A percentile compares a stretch with the other conserved stretches of the same genome.
These are phyloP conservation scores for Clarireedia paspali DNA, from an alignment of 2,329 filamentous ascomycete genomes.

Conservation along the genomic window DNA sequence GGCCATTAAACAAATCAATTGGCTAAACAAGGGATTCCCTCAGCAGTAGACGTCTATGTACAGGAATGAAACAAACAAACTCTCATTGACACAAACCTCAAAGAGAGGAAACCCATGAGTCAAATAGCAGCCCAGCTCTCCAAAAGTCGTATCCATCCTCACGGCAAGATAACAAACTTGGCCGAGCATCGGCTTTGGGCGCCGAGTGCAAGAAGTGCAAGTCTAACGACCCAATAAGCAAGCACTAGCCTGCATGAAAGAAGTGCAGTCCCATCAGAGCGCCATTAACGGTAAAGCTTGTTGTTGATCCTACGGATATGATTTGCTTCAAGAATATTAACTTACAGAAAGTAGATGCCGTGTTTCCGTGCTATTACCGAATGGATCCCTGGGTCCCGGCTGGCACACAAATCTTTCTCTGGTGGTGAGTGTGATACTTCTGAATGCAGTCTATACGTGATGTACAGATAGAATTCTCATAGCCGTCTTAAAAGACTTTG, in stretches of 20 bases:
- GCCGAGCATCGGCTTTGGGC: not conserved
- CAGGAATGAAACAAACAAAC: not conserved
- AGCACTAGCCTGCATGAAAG: too few relatives aligned
- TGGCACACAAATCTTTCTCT: not conserved
- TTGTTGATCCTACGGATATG: too few relatives aligned
- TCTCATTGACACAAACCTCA: too few relatives aligned
- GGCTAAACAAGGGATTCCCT: not conserved
- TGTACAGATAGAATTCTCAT: too few relatives aligned
- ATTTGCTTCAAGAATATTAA: not conserved
- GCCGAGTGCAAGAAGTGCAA: not conserved
- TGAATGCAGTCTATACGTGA: too few relatives aligned
- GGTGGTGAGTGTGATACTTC: too few relatives aligned
- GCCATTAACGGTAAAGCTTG: too few relatives aligned
- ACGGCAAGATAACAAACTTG: not conserved
- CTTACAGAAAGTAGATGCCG: not conserved
- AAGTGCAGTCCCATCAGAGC: too few relatives aligned
- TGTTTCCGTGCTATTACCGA: not conserved
- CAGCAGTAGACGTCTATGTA: not conserved
- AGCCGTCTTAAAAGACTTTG: too few relatives aligned
- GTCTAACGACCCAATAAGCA: too few relatives aligned
- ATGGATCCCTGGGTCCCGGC: not conserved
- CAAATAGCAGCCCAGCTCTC: not conserved
- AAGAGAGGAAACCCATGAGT: not conserved
- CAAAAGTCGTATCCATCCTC: too few relatives aligned
- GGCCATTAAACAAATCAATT: not conserved